Evolutionary conservation across 768 basidiomycete species (phyloP), one percentile per base, ranked within the genome.

Genomic region (Daedaleopsis sinensis): DNA sequence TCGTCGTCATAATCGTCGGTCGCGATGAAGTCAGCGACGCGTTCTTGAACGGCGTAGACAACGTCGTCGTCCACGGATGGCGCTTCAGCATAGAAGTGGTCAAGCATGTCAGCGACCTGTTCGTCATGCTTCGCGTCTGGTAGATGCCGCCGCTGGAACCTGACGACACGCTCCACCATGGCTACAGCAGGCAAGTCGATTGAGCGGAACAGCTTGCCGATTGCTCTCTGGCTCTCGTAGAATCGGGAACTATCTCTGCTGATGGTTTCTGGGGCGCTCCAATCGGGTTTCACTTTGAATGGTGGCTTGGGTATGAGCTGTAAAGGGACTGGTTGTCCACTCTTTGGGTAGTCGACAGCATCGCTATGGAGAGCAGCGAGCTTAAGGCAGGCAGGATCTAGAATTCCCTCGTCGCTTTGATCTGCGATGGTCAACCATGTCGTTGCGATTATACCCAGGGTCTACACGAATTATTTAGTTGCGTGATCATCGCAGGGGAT

Each of bases 361-460:
- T 83, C 74, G 38, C 84, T 87, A 66, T 89, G 86, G 15, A 90
- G 73, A 12, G 74, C 70, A 9, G 88, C 82, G 24, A 91, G 75
- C 44, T 61, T 73, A 12, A 82, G 44, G 70, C 89, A 90, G 32
- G 83, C 79, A 1, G 63, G 52, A 64, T 88, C 80, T 48, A 82
- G 75, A 39, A 87, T 85, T 0, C 79, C 78, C 5, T 71, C 2
- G 0, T 21, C 6, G 57, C 78, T 83, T 64, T 82, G 80, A 69
- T 90, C 89, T 4, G 89, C 88, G 42, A 85, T 83, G 49, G 86
- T 78, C 10, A 89, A 73, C 84, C 87, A 89, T 59, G 82, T 86
- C 2, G 74, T 83, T 0, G 86, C 83, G 37, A 89, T 80, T 23
- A 88, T 78, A 9, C 88, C 88, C 15, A 91, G 74, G 24, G 83